These are phyloP conservation scores for Gonium pectorale DNA, from an alignment of 139 green algal species.

Conservation along the genomic window DNA sequence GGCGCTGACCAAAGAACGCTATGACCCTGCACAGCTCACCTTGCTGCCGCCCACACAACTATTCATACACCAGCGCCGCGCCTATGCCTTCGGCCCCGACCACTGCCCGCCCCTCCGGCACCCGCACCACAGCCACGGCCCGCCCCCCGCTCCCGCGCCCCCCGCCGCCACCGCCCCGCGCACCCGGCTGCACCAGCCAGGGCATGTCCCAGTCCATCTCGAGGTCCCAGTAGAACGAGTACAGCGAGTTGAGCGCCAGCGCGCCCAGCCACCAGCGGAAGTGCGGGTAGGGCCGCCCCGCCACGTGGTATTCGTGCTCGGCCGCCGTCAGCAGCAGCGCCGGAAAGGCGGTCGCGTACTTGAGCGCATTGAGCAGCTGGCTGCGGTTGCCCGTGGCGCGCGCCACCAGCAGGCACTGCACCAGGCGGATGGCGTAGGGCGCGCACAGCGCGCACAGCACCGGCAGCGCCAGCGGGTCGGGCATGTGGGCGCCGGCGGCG, in stretches of 20 bases:
- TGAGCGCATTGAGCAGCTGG: constrained; percentile 91
- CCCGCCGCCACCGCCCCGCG: not conserved
- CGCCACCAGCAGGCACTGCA: constrained; percentile 92
- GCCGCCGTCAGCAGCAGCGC: constrained; percentile 87
- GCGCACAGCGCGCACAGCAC: constrained; percentile 79
- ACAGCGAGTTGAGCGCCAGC: constrained; percentile 86
- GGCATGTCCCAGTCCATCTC: constrained; percentile 95
- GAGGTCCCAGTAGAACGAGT: constrained; percentile 97
- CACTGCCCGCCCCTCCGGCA: not conserved
- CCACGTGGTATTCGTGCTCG: constrained; percentile 80
- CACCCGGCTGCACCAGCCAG: constrained; percentile 60
- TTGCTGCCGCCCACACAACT: no score
- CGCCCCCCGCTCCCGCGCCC: not conserved
- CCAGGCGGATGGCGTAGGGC: constrained; percentile 89
- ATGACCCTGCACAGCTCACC: no score
- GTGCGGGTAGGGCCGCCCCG: constrained; percentile 51
- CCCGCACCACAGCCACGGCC: not conserved
- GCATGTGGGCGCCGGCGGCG: not conserved
- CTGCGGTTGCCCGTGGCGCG: constrained; percentile 65
- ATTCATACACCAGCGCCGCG: no score
- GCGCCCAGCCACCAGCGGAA: constrained; percentile 83
- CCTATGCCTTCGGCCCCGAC: no score
- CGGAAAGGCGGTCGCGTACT: constrained; percentile 96
- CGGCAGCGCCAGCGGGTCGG: constrained; percentile 21
- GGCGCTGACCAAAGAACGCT: no score